These are phyloP conservation scores for Luffa acutangula DNA, from an alignment of 306 rosid genomes.

Conservation along the genomic window DNA sequence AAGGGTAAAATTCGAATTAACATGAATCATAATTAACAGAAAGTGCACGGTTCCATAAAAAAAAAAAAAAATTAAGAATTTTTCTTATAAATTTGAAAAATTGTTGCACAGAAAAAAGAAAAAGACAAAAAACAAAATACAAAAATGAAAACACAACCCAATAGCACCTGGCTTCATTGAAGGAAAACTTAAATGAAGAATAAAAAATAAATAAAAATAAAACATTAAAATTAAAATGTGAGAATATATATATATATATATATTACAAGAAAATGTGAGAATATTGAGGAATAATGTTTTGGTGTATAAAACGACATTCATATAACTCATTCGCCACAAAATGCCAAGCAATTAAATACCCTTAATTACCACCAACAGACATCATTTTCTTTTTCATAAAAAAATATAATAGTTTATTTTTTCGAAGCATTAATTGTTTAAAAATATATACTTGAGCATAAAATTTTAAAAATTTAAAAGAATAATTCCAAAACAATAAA, in stretches of 20 bases:
- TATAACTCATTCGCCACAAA: neutral
- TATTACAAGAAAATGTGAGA: neutral
- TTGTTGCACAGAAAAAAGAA: neutral
- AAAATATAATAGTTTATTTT: neutral
- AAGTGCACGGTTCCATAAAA: neutral
- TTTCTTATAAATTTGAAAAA: too few relatives aligned
- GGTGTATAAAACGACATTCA: conserved; percentile 4
- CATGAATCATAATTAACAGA: too few relatives aligned
- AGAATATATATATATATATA: neutral
- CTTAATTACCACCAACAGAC: neutral
- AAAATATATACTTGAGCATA: neutral
- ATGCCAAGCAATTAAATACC: neutral
- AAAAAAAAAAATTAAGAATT: neutral
- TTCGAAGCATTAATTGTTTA: neutral
- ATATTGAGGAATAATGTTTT: neutral
- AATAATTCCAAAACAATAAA: neutral
- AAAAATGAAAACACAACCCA: neutral
- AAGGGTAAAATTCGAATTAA: too few relatives aligned
- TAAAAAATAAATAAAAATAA: neutral
- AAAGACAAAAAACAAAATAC: neutral
- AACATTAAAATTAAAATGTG: neutral
- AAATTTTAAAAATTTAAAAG: neutral
- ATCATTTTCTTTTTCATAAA: neutral
- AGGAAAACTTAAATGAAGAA: too few relatives aligned
- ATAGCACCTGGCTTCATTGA: neutral